Evolutionary conservation across 345 rosid genomes (phyloP), one percentile per base, ranked within the genome.

Genomic region (Populus simonii): DNA sequence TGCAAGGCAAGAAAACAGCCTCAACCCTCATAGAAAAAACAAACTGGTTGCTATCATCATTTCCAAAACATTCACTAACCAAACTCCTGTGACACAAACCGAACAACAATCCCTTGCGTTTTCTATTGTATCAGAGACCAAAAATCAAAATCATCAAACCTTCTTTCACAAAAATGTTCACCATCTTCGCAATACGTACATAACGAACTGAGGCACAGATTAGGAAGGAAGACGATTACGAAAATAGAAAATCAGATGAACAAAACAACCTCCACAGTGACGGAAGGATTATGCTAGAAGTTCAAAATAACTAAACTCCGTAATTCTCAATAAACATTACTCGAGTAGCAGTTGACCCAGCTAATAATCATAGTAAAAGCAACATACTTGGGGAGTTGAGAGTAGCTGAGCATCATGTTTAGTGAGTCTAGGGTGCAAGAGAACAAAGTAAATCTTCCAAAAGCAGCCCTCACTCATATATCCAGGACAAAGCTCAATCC

Each of bases 381-480:
- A 85, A 80, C 87, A 76, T 83, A 91, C 98, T 81, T 90, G 95
- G 29, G 95, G 89, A 27, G 97, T 92, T 31, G 95, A 91, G 73
- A 96, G 79, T 79, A 94, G 87, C 61, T 82, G 84, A 2, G 99
- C 94, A 77, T 92, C 97, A 55, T 87, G 88, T 81, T 92, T 91
- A 81, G 71, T 84, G 65, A 94, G 93, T 81, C 94, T 86, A 18
- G 99, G 97, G 78, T 85, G 95, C 80, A 94, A 77, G 86, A 96
- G 97, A 25, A 94, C 92, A 79, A 92, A 96, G 82, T 94, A 96
- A 53, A 96, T 91, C 88, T 92, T 96, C 98, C 99, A 96, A 84
- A 96, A 94, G 90, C 93, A 87, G 81, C 83, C 87, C 55, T 90
- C 97, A 76, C 86, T 92, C 98, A 94, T 92, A 87, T 89, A 90